phyloP scores from a whole-genome alignment of 257 asterid species.

The Nicotiana tomentosiformis region DNA sequence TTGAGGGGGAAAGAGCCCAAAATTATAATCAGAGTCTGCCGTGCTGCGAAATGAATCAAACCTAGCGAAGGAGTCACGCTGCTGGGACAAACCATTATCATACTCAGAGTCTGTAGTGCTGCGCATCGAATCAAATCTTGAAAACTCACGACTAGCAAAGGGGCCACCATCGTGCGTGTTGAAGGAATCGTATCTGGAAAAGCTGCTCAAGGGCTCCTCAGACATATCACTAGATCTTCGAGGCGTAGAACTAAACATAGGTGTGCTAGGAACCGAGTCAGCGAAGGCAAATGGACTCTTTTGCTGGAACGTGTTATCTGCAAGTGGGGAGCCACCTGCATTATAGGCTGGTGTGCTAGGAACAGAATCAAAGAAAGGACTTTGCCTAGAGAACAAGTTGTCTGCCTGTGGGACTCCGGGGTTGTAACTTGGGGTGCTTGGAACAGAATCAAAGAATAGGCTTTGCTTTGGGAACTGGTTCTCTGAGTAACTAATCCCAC shows the following conservation, averaged over 20 bases:
- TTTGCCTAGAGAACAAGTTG: constrained; percentile 30
- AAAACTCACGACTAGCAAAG: constrained; percentile 39
- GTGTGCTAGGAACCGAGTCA: constrained; percentile 56
- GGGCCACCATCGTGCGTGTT: constrained; percentile 30
- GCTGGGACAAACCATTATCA: constrained; percentile 51
- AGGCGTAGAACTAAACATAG: constrained; percentile 67
- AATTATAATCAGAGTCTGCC: constrained; percentile 61
- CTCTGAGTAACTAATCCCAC: constrained; percentile 28
- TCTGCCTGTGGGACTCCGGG: constrained; percentile 12
- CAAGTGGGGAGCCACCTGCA: constrained; percentile 26
- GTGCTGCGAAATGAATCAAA: constrained; percentile 71
- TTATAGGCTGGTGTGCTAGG: constrained; percentile 73
- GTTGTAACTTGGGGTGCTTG: constrained; percentile 38
- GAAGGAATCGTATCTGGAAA: constrained; percentile 83
- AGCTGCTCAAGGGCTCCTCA: constrained; percentile 40
- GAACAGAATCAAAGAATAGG: constrained; percentile 43
- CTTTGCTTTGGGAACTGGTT: constrained; percentile 34
- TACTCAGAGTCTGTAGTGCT: constrained; percentile 56
- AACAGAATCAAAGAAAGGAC: constrained; percentile 70
- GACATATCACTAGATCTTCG: constrained; percentile 38
- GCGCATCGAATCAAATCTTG: constrained; percentile 75
- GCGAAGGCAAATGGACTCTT: constrained; percentile 35
- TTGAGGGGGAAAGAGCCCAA: constrained; percentile 30
- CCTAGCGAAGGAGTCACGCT: constrained; percentile 49
- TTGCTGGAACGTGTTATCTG: constrained; percentile 18